Percentiles rank a stretch among this genome's conserved stretches.
Conservation (phyloP, 495 filamentous ascomycete species). For the Chaetomium tenue region DNA sequence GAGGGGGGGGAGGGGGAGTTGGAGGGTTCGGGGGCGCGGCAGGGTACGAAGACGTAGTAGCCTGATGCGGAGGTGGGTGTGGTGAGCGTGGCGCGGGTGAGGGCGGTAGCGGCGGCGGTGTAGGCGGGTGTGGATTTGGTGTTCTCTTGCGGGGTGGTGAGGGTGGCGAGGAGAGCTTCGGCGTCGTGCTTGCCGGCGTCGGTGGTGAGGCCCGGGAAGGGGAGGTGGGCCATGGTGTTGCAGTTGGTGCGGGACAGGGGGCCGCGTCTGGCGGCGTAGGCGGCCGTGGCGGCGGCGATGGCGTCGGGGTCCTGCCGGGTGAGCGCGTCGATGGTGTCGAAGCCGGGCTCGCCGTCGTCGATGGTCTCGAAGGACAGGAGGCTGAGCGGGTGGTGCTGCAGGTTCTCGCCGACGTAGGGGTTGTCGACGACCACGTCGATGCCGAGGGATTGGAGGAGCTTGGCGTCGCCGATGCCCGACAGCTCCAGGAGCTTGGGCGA, state of each 20-base stretch:
- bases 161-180: constrained; percentile 28
- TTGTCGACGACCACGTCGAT: constrained; percentile 50
- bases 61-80: constrained; percentile 4
- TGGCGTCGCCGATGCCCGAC: constrained; percentile 40
- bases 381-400: constrained; percentile 25
- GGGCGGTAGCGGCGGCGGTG: neutral
- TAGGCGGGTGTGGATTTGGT: neutral
- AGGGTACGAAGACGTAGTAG: constrained; percentile 9
- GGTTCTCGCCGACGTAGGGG: constrained; percentile 52
- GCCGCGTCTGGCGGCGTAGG: constrained; percentile 20
- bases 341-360: constrained; percentile 41
- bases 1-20: neutral
- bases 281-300: constrained; percentile 37
- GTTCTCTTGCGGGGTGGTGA: neutral
- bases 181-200: neutral
- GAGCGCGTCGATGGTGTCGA: constrained; percentile 72
- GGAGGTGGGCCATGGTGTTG: constrained; percentile 75
- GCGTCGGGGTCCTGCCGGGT: constrained; percentile 61
- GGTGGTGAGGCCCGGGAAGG: constrained; percentile 16
- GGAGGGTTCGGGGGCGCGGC: constrained; percentile 3
- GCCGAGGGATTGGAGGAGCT: constrained; percentile 36
- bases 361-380: constrained; percentile 13
- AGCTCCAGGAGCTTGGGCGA: constrained; percentile 53
- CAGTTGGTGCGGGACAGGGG: constrained; percentile 57
- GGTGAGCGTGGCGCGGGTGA: neutral